These are phyloP conservation scores for Nitzschia sp. DNA, from an alignment of 108 stramenopile species.

Conservation along the genomic window DNA sequence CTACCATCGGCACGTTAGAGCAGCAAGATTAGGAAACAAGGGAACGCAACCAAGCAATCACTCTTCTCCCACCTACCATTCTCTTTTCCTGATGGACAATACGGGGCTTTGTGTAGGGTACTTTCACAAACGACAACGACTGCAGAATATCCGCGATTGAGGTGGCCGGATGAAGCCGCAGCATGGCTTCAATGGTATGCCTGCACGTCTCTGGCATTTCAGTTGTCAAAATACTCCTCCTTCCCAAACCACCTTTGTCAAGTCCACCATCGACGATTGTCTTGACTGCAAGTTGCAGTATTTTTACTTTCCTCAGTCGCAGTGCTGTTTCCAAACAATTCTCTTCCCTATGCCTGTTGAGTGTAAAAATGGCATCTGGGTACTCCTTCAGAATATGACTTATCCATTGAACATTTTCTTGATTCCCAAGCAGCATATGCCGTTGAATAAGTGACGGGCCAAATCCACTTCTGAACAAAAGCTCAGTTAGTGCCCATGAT, in stretches of 20 bases:
- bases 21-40: background rate
- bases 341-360: conserved; percentile 24
- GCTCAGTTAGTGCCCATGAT: conserved; percentile 25
- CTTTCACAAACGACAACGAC: conserved; percentile 32
- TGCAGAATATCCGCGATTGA: conserved; percentile 29
- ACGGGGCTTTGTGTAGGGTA: conserved; percentile 29
- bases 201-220: conserved; percentile 19
- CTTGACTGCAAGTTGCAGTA: conserved; percentile 32
- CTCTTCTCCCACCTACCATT: conserved; percentile 1
- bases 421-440: conserved; percentile 30
- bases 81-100: background rate
- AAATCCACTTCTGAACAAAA: conserved; percentile 34
- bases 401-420: conserved; percentile 26
- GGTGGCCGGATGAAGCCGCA: conserved; percentile 18
- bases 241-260: conserved; percentile 3
- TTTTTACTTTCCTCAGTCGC: conserved; percentile 23
- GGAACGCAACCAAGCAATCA: background rate
- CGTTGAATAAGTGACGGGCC: conserved; percentile 36
- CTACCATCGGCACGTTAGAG: background rate
- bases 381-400: conserved; percentile 16
- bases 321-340: conserved; percentile 36
- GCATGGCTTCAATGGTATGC: conserved; percentile 21
- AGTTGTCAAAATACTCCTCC: conserved; percentile 31
- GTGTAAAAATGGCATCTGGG: conserved; percentile 32
- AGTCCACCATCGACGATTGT: conserved; percentile 28